Conservation (phyloP, 2,329 filamentous ascomycete species). For the Clonostachys solani region DNA sequence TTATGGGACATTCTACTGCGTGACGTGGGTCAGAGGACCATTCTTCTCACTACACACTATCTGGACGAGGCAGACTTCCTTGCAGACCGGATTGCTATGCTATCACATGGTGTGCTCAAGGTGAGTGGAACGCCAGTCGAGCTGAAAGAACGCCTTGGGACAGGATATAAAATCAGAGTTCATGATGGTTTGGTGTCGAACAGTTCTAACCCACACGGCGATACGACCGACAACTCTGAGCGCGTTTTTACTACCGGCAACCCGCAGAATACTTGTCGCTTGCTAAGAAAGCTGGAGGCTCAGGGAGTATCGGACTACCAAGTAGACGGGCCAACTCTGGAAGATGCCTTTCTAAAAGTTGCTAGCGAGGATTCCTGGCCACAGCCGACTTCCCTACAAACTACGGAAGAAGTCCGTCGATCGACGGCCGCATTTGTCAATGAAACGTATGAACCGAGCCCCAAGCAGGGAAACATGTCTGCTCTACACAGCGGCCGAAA, state of each 20-base stretch:
- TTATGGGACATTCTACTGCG: conserved; percentile 68
- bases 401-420: too few relatives aligned
- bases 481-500: neutral
- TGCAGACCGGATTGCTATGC: conserved; percentile 62
- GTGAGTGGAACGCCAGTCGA: conserved; percentile 60
- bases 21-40: conserved; percentile 57
- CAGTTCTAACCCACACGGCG: too few relatives aligned
- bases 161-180: conserved; percentile 56
- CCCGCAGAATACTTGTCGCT: conserved; percentile 48
- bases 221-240: conserved; percentile 14
- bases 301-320: conserved; percentile 34
- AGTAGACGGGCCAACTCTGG: conserved; percentile 21
- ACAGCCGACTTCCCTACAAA: too few relatives aligned
- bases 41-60: conserved; percentile 67
- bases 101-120: conserved; percentile 59
- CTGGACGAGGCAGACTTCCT: conserved; percentile 67
- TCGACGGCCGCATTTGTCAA: too few relatives aligned
- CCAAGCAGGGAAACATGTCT: too few relatives aligned
- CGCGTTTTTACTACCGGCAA: neutral
- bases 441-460: too few relatives aligned
- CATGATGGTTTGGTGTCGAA: neutral
- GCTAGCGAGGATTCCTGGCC: conserved; percentile 9
- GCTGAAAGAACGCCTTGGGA: conserved; percentile 58
- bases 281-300: conserved; percentile 41
- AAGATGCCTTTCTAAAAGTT: conserved; percentile 24